Percentiles rank a stretch among this genome's conserved stretches.
Conservation (phyloP, 352 stramenopile genomes). For the Saprolegnia diclina region DNA sequence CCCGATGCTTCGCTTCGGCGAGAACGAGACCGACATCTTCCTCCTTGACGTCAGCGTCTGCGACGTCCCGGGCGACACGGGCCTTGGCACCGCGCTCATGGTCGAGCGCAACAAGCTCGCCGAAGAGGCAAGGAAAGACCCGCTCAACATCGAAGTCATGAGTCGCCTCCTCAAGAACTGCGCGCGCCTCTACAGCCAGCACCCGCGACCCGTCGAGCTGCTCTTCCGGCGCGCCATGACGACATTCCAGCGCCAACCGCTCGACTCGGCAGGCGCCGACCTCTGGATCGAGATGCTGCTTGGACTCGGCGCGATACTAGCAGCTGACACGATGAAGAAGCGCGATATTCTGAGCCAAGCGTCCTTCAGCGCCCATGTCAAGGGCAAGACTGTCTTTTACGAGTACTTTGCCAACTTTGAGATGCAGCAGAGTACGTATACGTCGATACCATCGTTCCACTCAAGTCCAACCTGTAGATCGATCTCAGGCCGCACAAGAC, state of each 20-base stretch:
- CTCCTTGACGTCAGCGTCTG: constrained; percentile 15
- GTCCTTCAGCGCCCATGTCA: background rate
- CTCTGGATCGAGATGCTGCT: constrained; percentile 12
- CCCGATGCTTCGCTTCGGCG: constrained; percentile 6
- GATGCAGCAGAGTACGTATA: constrained; percentile 15
- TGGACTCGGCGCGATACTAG: background rate
- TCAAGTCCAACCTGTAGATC: constrained; percentile 1
- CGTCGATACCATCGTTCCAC: background rate
- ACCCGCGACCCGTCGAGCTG: constrained; percentile 4
- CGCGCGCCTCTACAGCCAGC: background rate
- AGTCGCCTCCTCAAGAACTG: constrained; percentile 16
- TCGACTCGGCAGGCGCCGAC: background rate
- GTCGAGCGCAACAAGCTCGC: constrained; percentile 2
- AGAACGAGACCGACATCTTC: constrained; percentile 21
- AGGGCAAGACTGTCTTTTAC: constrained; percentile 10
- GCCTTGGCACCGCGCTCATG: background rate
- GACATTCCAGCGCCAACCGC: background rate
- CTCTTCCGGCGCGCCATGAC: constrained; percentile 11
- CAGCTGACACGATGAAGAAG: constrained; percentile 1
- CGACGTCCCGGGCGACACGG: constrained; percentile 1
- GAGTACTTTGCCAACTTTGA: constrained; percentile 26
- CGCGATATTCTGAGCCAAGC: constrained; percentile 15
- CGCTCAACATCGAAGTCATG: background rate
- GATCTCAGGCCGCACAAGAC: constrained; percentile 11
- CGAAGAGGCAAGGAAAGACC: background rate